Conservation (phyloP, 148 eudicot genomes). For the Tetragonia tetragonoides region DNA sequence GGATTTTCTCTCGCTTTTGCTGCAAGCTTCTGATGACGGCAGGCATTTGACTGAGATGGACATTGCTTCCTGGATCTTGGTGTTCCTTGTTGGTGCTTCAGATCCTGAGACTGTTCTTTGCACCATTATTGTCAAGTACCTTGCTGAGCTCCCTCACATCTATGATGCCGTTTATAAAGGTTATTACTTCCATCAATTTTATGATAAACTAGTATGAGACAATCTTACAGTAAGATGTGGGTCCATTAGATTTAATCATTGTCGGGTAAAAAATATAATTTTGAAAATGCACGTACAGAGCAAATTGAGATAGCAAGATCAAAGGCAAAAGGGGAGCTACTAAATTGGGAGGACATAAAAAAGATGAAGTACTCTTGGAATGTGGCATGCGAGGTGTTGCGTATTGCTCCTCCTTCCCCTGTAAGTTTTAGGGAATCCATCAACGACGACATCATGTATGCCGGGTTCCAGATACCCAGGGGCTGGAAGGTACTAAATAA, state of each 20-base stretch:
- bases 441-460: not conserved
- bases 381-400: not conserved
- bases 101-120: not conserved
- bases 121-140: not conserved
- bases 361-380: no score
- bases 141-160: not conserved
- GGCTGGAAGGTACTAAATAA: not conserved
- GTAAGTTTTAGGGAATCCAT: not conserved
- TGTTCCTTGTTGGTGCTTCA: not conserved
- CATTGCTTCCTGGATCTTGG: not conserved
- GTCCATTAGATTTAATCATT: no score
- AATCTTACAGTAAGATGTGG: no score
- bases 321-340: not conserved
- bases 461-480: not conserved
- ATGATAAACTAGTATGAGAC: no score
- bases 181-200: no score
- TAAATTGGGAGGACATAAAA: no score
- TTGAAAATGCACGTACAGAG: not conserved
- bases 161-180: not conserved
- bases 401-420: not conserved
- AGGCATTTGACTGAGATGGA: not conserved
- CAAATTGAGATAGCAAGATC: not conserved
- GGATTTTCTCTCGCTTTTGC: not conserved
- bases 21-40: not conserved
- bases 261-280: no score